A percentile compares a stretch with the other conserved stretches of the same genome.
Conservation (phyloP, 169 alveolate species). For the Perkinsus chesapeaki region DNA sequence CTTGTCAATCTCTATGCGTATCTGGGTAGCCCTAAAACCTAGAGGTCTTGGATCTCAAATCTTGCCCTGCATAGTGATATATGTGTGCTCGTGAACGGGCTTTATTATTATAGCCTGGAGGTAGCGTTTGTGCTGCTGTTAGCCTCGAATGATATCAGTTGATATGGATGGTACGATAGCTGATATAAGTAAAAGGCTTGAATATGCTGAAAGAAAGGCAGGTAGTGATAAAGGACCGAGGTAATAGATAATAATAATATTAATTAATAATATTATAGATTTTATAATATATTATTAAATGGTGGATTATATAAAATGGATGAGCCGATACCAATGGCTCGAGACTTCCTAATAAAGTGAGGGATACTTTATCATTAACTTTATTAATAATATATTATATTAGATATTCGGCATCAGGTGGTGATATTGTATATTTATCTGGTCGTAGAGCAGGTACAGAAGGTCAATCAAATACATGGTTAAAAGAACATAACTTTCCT, state of each 20-base stretch:
- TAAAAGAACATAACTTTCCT: background rate
- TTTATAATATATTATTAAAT: background rate
- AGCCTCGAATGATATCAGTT: background rate
- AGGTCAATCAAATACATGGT: background rate
- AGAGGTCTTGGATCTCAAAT: no score
- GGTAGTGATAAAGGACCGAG: background rate
- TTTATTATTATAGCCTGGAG: background rate
- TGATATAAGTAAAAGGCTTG: background rate
- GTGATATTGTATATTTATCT: background rate
- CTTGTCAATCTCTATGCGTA: no score
- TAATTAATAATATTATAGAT: background rate
- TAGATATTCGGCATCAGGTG: background rate
- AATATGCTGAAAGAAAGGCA: background rate
- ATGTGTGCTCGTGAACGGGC: no score
- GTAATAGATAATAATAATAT: background rate
- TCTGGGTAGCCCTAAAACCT: no score
- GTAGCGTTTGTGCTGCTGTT: background rate
- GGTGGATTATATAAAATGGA: background rate
- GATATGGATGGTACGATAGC: background rate
- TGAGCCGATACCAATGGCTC: background rate
- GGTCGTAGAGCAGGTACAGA: background rate
- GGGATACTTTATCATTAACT: background rate
- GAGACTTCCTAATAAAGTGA: background rate
- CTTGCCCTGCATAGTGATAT: no score
- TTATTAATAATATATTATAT: background rate